Base-by-base conservation (phyloP, 768 basidiomycete species). In the Hygrophoropsis aurantiaca region DNA sequence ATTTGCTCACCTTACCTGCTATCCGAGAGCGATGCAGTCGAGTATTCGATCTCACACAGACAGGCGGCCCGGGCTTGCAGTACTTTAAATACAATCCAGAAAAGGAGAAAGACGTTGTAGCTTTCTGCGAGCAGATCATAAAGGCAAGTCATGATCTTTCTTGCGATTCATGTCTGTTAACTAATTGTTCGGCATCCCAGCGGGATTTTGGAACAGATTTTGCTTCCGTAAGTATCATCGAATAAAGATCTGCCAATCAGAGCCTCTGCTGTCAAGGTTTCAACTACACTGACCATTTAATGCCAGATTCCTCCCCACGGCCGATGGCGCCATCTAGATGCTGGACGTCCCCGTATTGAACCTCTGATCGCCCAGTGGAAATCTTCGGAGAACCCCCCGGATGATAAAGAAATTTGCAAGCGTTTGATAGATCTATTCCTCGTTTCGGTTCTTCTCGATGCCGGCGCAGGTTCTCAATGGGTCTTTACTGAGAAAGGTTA, bases 361-460 rank as follows among this genome's bases (percentile, higher is more conserved):
- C 80, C 82, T 11, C 66, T 90, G 23, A 68, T 89, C 16, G 57
- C 63, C 0, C 66, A 73, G 34, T 91, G 89, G 89, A 65, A 70
- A 0, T 61, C 68, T 0, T 46, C 70, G 2, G 32, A 47, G 46
- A 16, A 60, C 66, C 42, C 63, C 74, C 3, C 78, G 5, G 75
- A 79, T 55, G 49, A 59, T 2, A 79, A 73, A 44, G 85, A 94
- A 58, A 76, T 79, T 35, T 78, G 83, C 42, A 81, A 83, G 48
- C 79, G 92, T 1, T 74, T 92, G 26, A 75, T 98, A 61, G 95
- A 98, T 68, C 80, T 97, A 33, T 94, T 94, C 70, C 69, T 84
- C 44, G 87, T 91, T 24, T 93, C 92, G 10, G 95, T 98, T 7
- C 76, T 98, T 11, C 81, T 99, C 27, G 95, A 98, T 57, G 95